Base-by-base conservation (phyloP, 2,329 filamentous ascomycete species). In the Thelonectria rubi region DNA sequence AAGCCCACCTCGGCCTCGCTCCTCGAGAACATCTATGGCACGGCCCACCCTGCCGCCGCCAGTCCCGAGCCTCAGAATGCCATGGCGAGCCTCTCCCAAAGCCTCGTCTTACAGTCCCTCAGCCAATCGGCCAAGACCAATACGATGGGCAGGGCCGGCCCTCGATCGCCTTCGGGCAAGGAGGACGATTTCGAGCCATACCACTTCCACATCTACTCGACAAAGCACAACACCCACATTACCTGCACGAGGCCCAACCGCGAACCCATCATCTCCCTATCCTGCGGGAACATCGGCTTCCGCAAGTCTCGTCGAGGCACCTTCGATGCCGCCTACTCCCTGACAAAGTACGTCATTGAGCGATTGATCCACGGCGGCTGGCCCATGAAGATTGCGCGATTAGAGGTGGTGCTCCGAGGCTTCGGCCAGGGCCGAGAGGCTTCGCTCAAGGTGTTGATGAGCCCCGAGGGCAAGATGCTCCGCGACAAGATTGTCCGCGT, bases 141-240 rank as follows among this genome's bases (percentile, higher is more conserved):
- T 65, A 76, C 70, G 5, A 6, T 9, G 8, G 10, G 10, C 26
- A 30, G 11, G 74, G 73, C 63, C 66, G 65, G 10, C 68, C 77
- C n/a, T 70, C 68, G 9, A 70, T 70, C 45, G 46, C 55, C 9
- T 56, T 64, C 8, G 63, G 75, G 55, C 60, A 74, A 69, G 47
- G 78, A 82, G 46, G 73, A 80, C 52, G 68, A 76, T 14, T 65
- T 80, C 39, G 86, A 91, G 73, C 90, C 91, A 2, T 93, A 93
- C 81, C 93, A 97, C 76, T 85, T 99, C 66, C 92, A 97, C 80
- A 83, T 99, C 76, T 94, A 88, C 79, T 81, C 91, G 26, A 90
- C 91, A 76, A 96, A 93, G 80, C 95, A 97, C 86, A 99, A 99
- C 81, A 95, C 92, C 18, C 93, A 98, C 78, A 86, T 99, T 72